Percentiles rank a stretch among this genome's conserved stretches.
phyloP scores from a whole-genome alignment of 23 red algal species.

The Gracilaria caudata region DNA sequence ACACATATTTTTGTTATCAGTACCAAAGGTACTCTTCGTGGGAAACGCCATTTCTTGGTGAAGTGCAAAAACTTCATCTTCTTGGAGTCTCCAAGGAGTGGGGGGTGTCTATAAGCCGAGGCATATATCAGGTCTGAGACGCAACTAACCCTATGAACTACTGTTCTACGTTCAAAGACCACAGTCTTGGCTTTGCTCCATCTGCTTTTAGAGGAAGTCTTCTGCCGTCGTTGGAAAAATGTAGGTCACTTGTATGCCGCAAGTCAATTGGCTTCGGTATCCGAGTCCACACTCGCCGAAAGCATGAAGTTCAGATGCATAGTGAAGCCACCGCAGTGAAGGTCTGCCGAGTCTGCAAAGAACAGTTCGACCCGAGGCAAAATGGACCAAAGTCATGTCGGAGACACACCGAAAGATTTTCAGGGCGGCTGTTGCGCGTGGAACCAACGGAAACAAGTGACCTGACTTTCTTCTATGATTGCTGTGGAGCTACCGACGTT shows the following conservation, averaged over 20 bases:
- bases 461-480: constrained; percentile 64
- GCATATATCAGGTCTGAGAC: no score
- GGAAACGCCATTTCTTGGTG: no score
- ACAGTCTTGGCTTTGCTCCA: background rate
- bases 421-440: constrained; percentile 50
- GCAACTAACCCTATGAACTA: background rate
- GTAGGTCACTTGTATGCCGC: background rate
- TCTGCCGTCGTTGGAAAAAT: background rate
- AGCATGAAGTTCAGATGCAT: constrained; percentile 9
- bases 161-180: background rate
- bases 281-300: background rate
- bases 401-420: constrained; percentile 38
- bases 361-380: constrained; percentile 32
- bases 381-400: constrained; percentile 42
- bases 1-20: no score
- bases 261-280: background rate
- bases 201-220: background rate
- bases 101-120: background rate
- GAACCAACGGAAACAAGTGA: constrained; percentile 61
- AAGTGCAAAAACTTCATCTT: no score
- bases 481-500: constrained; percentile 57
- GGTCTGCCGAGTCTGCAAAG: constrained; percentile 63
- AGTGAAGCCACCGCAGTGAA: background rate
- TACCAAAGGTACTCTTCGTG: no score
- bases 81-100: background rate